Evolutionary conservation across 1,284 basidiomycete species (phyloP).

Genomic region (Cryptococcus jaspeensis): DNA sequence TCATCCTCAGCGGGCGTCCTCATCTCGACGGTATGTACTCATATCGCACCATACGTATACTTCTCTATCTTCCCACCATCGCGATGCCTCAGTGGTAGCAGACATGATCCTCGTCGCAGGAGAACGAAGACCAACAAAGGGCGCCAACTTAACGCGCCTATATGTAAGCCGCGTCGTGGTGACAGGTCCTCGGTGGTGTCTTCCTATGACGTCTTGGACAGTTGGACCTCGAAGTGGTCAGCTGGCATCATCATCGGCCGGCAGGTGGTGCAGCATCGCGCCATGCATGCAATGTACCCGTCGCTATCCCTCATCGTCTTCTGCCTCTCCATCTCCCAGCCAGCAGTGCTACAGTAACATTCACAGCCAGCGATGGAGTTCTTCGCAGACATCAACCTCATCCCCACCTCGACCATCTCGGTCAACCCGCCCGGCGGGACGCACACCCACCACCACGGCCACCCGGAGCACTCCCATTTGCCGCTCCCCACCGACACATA

Average conservation of each 20-base stretch:
- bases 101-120: no score
- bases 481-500: conserved; percentile 30
- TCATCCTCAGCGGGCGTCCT: no score
- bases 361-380: conserved; percentile 19
- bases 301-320: neutral
- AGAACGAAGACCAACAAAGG: no score
- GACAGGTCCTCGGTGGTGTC: no score
- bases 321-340: neutral
- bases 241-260: neutral
- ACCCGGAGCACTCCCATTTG: conserved; percentile 12
- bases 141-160: no score
- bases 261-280: neutral
- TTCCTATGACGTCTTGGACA: no score
- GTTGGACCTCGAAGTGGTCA: no score
- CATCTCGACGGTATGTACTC: no score
- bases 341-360: neutral
- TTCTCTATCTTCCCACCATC: no score
- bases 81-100: no score
- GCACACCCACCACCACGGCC: conserved; percentile 22
- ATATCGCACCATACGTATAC: no score
- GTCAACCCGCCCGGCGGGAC: conserved; percentile 40
- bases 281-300: neutral
- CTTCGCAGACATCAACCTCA: conserved; percentile 17
- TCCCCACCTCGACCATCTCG: conserved; percentile 35
- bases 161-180: no score